phyloP scores from a whole-genome alignment of 495 filamentous ascomycete species.

The Lasiosphaeris hirsuta region DNA sequence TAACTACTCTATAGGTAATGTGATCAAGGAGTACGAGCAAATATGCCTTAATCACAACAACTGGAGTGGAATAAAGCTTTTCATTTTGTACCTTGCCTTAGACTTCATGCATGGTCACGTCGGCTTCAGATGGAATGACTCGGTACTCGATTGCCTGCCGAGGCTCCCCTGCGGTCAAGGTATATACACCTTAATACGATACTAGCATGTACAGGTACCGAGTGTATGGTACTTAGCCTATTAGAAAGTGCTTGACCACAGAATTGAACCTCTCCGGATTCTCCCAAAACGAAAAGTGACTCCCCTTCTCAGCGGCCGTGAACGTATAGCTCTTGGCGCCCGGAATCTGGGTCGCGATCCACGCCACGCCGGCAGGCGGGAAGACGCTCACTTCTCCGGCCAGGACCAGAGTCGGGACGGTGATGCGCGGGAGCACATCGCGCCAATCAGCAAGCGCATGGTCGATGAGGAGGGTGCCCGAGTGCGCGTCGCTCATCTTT shows the following conservation, averaged over 20 bases:
- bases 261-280: constrained; percentile 14
- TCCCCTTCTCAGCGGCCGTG: constrained; percentile 16
- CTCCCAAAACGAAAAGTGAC: constrained; percentile 19
- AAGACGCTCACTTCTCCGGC: constrained; percentile 9
- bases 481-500: constrained; percentile 14
- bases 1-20: no score
- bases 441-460: constrained; percentile 10
- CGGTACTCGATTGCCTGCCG: no score
- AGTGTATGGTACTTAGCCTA: no score
- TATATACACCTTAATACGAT: no score
- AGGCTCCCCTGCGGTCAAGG: no score
- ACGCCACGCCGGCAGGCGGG: constrained; percentile 6
- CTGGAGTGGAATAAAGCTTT: no score
- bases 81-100: no score
- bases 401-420: constrained; percentile 11
- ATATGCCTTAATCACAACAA: no score
- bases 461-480: constrained; percentile 5
- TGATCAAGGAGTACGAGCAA: no score
- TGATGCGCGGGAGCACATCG: constrained; percentile 15
- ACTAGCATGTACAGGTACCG: no score
- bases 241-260: constrained; percentile 7
- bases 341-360: constrained; percentile 13
- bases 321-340: constrained; percentile 10
- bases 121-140: no score
- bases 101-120: no score